Base-by-base conservation (phyloP, 768 basidiomycete genomes). In the Psilocybe subaeruginosa region DNA sequence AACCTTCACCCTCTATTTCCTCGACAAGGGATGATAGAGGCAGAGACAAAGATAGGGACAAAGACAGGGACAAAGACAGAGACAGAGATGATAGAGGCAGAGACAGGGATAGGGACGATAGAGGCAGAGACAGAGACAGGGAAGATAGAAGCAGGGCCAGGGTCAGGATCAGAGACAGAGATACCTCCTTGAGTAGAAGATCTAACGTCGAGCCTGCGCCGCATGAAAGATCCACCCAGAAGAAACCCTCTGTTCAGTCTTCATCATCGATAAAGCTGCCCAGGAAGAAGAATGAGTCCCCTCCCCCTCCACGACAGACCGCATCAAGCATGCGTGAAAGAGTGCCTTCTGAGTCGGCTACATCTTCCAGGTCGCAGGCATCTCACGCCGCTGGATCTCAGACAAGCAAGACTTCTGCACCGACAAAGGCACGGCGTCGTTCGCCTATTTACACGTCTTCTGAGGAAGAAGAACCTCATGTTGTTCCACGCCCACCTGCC, bases 381-480 rank as follows among this genome's bases (percentile, higher is more conserved):
- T 59, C 65, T 8, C 29, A 53, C 55, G 47, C 52, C 16, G 61
- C 33, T 12, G 53, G 51, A 30, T 64, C 69, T 27, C 70, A 70
- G 35, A 51, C 49, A 39, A 64, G 31, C 49, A 72, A 63, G 45
- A 43, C 56, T 9, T 59, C 46, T 43, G 27, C 23, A 23, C 23
- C 62, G 8, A 37, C 60, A 29, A 86, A 84, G 57, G 56, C 65
- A 17, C 79, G 85, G 48, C 85, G 88, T 48, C 78, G 74, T 46
- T 84, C 86, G 2, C 87, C 86, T 0, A 81, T 86, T 54, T 89
- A 87, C 62, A 89, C 89, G 0, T 88, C 88, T 1, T 87, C 77
- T 23, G 78, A 82, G 60, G 73, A 72, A 8, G 69, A 65, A 23
- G 65, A 64, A 0, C 23, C 52, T 27, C 61, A 53, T 1, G 45